phyloP scores from a whole-genome alignment of 202 grass and related monocot species.

The Thinopyrum obtusiflorum region DNA sequence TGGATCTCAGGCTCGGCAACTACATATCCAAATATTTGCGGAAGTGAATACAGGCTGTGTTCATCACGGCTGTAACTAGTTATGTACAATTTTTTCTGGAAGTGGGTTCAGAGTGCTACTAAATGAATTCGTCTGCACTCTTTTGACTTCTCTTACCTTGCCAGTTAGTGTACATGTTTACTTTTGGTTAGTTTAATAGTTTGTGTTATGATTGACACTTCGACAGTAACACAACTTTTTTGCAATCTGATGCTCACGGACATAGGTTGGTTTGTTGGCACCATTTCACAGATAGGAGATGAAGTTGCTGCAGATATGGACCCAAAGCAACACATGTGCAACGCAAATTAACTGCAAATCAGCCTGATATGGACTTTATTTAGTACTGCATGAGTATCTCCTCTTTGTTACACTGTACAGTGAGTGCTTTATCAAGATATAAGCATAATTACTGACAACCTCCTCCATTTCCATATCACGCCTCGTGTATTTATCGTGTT shows the following conservation, averaged over 20 bases:
- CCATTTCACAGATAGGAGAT: not conserved
- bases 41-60: no score
- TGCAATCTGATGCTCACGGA: not conserved
- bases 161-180: not conserved
- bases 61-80: no score
- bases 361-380: conserved; percentile 19
- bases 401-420: not conserved
- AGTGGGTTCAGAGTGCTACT: no score
- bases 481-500: not conserved
- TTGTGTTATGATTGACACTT: not conserved
- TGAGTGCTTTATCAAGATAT: not conserved
- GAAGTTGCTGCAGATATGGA: not conserved
- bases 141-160: no score
- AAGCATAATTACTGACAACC: not conserved
- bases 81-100: no score
- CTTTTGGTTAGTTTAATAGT: not conserved
- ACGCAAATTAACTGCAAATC: not conserved
- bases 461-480: not conserved
- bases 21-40: no score
- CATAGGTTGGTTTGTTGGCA: no score
- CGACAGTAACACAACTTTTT: not conserved
- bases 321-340: not conserved
- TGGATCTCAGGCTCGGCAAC: no score
- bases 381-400: conserved; percentile 11
- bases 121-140: not conserved